Evolutionary conservation across 345 rosid species (phyloP).

Genomic region (Camelina hispida): DNA sequence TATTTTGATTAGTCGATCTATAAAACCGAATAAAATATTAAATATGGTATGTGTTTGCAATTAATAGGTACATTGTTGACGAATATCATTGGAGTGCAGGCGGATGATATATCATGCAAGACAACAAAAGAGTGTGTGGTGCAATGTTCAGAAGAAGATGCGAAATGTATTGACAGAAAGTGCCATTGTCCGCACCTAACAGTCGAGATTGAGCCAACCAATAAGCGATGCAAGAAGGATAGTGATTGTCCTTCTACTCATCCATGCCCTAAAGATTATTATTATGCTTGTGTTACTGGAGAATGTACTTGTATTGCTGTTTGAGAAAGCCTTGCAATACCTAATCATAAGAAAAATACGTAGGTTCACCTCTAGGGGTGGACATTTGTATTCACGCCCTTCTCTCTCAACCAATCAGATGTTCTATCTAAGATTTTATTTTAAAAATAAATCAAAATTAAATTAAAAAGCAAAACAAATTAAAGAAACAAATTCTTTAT

Average conservation of each 20-base stretch:
- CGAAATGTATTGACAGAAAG: background rate
- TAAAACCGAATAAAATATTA: background rate
- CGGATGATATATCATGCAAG: background rate
- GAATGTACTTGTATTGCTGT: slow-evolving; percentile 19
- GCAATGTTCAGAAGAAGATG: background rate
- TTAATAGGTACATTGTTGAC: slow-evolving; percentile 18
- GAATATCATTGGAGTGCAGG: background rate
- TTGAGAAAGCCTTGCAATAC: background rate
- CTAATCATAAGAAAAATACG: no score
- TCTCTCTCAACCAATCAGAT: no score
- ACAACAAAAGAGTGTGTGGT: background rate
- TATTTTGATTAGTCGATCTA: background rate
- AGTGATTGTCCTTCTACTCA: slow-evolving; percentile 25
- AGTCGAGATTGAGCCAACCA: background rate
- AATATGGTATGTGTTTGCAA: background rate
- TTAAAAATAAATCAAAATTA: no score
- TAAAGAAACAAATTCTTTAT: no score
- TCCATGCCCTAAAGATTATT: slow-evolving; percentile 18
- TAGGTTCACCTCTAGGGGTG: no score
- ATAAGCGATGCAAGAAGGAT: slow-evolving; percentile 7
- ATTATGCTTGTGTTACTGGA: slow-evolving; percentile 30
- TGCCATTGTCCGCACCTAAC: background rate
- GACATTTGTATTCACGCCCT: no score
- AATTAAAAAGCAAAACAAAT: no score
- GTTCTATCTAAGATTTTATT: no score